These are phyloP conservation scores for Fusarium camptoceras DNA, from an alignment of 2,329 filamentous ascomycete species.

Conservation along the genomic window DNA sequence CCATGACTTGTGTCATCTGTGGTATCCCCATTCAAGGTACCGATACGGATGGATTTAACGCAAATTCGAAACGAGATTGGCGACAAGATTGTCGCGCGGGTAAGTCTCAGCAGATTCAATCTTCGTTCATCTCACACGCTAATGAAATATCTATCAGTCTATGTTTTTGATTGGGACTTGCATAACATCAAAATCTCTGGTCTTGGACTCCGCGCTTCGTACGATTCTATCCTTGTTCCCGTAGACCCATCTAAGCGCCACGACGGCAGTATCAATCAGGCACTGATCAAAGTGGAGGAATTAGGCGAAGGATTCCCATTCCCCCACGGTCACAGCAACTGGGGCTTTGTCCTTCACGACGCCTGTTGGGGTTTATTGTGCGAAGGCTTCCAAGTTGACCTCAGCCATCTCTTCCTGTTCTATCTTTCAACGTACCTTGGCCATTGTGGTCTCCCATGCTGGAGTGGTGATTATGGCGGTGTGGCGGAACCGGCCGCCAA, in stretches of 20 bases:
- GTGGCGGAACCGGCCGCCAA: no score
- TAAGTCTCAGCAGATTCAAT: neutral
- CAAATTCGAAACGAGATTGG: neutral
- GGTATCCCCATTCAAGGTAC: neutral
- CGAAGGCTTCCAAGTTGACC: neutral
- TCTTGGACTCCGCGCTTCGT: neutral
- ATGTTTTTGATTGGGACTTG: neutral
- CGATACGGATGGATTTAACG: no score
- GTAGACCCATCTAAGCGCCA: slow-evolving; percentile 3
- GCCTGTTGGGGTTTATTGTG: slow-evolving; percentile 27
- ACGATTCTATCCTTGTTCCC: neutral
- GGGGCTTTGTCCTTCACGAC: slow-evolving; percentile 27
- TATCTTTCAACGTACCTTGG: slow-evolving; percentile 19
- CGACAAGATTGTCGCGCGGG: neutral
- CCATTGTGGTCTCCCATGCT: neutral
- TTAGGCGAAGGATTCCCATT: no score
- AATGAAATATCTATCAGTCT: neutral
- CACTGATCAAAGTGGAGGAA: no score
- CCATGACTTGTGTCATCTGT: neutral
- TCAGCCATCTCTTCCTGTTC: slow-evolving; percentile 8
- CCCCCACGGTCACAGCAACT: no score
- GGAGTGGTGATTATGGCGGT: slow-evolving; percentile 25
- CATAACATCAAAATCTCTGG: slow-evolving; percentile 17
- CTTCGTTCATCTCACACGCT: neutral
- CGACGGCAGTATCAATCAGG: no score